Percentiles rank a stretch among this genome's conserved stretches.
phyloP scores from a whole-genome alignment of 1,139 yeast genomes.

The Hansenula sp. region DNA sequence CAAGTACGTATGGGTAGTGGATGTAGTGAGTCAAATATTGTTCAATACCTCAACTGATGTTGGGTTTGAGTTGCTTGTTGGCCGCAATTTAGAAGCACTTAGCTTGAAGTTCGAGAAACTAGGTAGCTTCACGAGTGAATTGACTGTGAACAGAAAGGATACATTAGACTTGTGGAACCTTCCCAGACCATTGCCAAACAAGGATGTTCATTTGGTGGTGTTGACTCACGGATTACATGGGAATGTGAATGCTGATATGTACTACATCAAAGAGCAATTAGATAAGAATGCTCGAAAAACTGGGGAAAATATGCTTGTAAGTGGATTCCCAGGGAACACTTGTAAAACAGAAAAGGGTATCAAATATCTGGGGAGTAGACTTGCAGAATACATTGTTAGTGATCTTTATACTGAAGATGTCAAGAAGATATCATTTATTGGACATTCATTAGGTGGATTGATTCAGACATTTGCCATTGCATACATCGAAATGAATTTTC shows the following conservation, averaged over 20 bases:
- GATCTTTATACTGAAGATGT: conserved; percentile 47
- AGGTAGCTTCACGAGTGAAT: conserved; percentile 21
- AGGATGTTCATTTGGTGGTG: conserved; percentile 68
- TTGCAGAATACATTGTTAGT: conserved; percentile 72
- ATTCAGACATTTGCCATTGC: conserved; percentile 91
- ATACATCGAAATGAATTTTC: conserved; percentile 64
- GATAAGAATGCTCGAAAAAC: conserved; percentile 44
- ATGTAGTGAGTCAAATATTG: conserved; percentile 78
- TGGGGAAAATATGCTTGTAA: conserved; percentile 64
- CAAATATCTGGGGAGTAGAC: conserved; percentile 75
- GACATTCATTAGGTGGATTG: conserved; percentile 91
- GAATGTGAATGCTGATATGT: conserved; percentile 84
- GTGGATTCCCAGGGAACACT: conserved; percentile 80
- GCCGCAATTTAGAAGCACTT: conserved; percentile 42
- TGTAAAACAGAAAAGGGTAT: conserved; percentile 91
- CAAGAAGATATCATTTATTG: conserved; percentile 73
- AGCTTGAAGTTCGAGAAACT: conserved; percentile 14
- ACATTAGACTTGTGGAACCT: conserved; percentile 74
- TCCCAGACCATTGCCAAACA: conserved; percentile 40
- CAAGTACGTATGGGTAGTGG: conserved; percentile 73
- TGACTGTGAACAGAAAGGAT: conserved; percentile 49
- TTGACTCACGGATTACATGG: conserved; percentile 92
- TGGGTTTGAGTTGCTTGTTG: conserved; percentile 65
- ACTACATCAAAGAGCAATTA: conserved; percentile 76
- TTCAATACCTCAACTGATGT: conserved; percentile 69